Conservation (phyloP, 176 grass and related monocot species). For the Oryza brachyantha region DNA sequence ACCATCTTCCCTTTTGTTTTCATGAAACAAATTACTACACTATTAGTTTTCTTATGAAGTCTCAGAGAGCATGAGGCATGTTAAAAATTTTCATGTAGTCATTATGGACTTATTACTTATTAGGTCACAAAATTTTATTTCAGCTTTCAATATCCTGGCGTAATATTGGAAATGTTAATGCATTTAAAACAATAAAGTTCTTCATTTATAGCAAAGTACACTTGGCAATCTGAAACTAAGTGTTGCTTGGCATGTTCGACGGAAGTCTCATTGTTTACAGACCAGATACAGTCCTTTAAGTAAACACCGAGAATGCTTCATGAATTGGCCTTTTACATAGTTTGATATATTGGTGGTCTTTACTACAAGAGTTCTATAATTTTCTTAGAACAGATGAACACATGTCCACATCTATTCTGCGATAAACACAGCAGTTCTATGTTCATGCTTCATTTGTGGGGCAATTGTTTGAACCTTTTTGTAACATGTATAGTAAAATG, state of each 20-base stretch:
- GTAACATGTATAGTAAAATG: background rate
- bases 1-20: background rate
- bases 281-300: background rate
- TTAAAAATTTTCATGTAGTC: background rate
- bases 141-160: background rate
- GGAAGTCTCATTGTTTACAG: background rate
- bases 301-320: background rate
- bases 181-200: background rate
- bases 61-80: background rate
- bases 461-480: conserved; percentile 13
- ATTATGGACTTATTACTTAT: background rate
- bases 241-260: background rate
- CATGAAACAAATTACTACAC: conserved; percentile 9
- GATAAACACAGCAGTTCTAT: background rate
- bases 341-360: background rate
- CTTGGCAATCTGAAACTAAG: background rate
- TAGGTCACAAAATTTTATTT: background rate
- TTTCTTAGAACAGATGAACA: too few species aligned
- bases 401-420: background rate
- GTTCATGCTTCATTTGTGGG: background rate
- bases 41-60: conserved; percentile 9
- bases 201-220: background rate
- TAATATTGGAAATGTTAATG: too few species aligned
- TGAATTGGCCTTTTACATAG: background rate
- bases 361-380: background rate